Conservation (phyloP, 73 alveolate genomes). For the Paramecium biaurelia region DNA sequence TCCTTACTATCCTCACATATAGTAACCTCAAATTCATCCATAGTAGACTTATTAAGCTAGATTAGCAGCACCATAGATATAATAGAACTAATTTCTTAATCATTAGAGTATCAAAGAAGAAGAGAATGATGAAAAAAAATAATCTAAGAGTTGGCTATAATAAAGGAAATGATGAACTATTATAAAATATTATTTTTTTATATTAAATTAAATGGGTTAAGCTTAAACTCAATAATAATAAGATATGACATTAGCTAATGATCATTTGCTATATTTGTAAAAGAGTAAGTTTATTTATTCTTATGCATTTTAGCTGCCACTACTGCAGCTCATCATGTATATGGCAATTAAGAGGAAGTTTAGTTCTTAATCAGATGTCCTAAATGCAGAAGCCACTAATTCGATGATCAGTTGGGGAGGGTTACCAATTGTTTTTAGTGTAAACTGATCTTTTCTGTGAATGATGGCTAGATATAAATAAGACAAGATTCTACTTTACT, state of each 20-base stretch:
- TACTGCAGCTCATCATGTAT: neutral
- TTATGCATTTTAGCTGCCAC: neutral
- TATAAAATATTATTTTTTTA: neutral
- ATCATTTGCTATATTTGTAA: neutral
- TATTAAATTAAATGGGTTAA: neutral
- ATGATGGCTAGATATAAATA: neutral
- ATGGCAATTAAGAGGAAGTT: neutral
- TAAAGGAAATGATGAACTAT: neutral
- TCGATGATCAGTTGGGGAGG: constrained; percentile 28
- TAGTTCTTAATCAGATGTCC: neutral
- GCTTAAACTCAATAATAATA: constrained; percentile 1
- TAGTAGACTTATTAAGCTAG: neutral
- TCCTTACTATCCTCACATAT: neutral
- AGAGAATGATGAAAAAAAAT: neutral
- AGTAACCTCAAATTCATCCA: neutral
- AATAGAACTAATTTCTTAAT: neutral
- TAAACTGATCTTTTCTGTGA: neutral
- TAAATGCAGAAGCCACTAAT: neutral
- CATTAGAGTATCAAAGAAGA: neutral
- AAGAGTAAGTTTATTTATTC: neutral
- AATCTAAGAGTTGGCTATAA: neutral
- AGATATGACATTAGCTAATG: neutral
- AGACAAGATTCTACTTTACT: neutral
- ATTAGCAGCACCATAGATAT: neutral
- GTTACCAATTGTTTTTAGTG: neutral